Base-by-base conservation (phyloP, 2,329 filamentous ascomycete species). In the Malbranchea zuffiana region DNA sequence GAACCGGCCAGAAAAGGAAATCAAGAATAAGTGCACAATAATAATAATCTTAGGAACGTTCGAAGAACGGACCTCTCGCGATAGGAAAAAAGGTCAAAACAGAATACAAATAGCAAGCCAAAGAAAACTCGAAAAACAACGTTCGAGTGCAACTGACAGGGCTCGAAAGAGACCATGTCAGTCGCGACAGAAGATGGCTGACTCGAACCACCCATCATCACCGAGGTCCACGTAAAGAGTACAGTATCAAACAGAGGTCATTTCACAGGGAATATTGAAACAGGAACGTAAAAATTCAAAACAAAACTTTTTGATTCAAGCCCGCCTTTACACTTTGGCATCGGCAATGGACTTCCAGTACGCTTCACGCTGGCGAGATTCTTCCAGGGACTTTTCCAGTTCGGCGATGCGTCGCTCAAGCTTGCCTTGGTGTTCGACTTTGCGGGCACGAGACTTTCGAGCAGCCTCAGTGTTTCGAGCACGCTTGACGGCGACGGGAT, bases 391-490 rank as follows among this genome's bases (percentile, higher is more conserved):
- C 26, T 70, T 68, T 58, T 78, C 70, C 18, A 88, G 65, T 55
- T 81, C 76, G 12, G 67, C 69, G 51, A 93, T 86, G 51, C 74
- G 69, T 25, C 72, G 71, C 65, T 92, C 82, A 30, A 94, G 69
- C 40, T 78, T 74, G 39, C 82, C 78, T 43, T 88, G 69, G 49
- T 79, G 74, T 56, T 80, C 71, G 40, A 83, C 77, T 67, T 94
- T 94, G 47, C 85, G 80, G 53, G 85, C 80, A 35, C 88, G 80
- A 42, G 86, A 94, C 66, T 94, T 94, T 48, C 88, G 85, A 51
- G 88, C 88, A 12, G 88, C 88, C 58, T 92, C 74, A 6, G 86
- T 93, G 60, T 95, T 96, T 48, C 86, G 81, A 34, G 86, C 87
- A 58, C 88, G 82, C 77, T 95, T 95, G 70, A 87, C 74, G 13